Evolutionary conservation across 1,284 basidiomycete genomes (phyloP), one percentile per base, ranked within the genome.

Genomic region (Fomitopsis pinicola): DNA sequence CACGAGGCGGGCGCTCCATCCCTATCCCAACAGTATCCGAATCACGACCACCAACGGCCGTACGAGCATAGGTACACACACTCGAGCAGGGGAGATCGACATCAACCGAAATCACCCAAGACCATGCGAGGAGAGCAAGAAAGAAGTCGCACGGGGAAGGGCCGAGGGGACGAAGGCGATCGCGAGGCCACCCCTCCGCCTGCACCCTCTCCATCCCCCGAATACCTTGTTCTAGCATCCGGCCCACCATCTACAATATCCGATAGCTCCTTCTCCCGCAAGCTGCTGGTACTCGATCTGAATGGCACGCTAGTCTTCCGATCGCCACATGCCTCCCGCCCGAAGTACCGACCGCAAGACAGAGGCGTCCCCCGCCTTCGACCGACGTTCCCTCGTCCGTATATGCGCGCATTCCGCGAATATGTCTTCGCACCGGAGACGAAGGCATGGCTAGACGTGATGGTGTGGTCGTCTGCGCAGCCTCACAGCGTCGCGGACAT

Each of bases 381-480:
- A 7, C 62, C 76, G 1, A 81, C 85, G 0, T 76, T 80, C 60
- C 82, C 82, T 15, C 77, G 91, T n/a, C 91, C 92, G 0, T 95
- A 88, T 70, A 79, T 94, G 67, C 67, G 75, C 1, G 75, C 86
- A 2, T 89, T 95, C 66, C 70, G 83, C 7, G 74, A 80, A 1
- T 95, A 89, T 68, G 72, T 89, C 4, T 85, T 90, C 61, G 82
- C 85, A 57, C 73, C 78, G 0, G 66, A 76, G 33, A 89, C 86
- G 26, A 75, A 72, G 42, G 66, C 68, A 19, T 90, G 88, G 85
- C 80, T 93, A 33, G 89, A 94, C 63, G 85, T 88, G 5, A 91
- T 95, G 85, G 84, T 95, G 0, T 95, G 94, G 93, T 92, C 89
- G 64, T 91, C 88, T 0, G 93, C 93, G 1, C 88, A 92, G 70